phyloP scores from a whole-genome alignment of 2,329 filamentous ascomycete species.

The Colletotrichum sp. region DNA sequence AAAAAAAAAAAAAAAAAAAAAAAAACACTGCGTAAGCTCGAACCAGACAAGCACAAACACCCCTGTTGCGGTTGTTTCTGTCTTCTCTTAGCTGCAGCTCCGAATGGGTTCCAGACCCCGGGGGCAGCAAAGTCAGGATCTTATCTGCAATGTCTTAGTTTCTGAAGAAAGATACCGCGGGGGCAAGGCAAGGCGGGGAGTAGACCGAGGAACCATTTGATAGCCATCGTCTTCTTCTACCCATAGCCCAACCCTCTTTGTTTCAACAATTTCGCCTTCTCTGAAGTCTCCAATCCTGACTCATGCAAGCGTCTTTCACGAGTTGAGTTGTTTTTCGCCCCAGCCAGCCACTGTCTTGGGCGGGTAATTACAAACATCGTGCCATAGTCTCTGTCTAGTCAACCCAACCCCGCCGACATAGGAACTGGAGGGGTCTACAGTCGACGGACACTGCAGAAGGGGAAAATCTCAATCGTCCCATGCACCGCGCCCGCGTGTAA shows the following conservation, averaged over 20 bases:
- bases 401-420: slow-evolving; percentile 6
- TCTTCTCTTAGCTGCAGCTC: neutral
- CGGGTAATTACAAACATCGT: neutral
- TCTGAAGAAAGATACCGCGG: neutral
- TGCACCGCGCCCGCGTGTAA: neutral
- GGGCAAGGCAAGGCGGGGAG: neutral
- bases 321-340: neutral
- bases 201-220: neutral
- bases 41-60: neutral
- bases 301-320: neutral
- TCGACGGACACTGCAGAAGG: neutral
- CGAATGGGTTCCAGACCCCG: slow-evolving; percentile 1
- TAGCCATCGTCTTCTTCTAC: neutral
- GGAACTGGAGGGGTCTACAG: neutral
- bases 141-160: neutral
- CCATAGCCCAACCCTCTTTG: neutral
- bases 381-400: neutral
- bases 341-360: neutral
- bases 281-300: neutral
- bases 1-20: neutral
- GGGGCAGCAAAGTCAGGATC: neutral
- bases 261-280: neutral
- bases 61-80: neutral
- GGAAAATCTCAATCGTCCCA: neutral
- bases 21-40: neutral